A percentile compares a stretch with the other conserved stretches of the same genome.
phyloP scores from a whole-genome alignment of 352 stramenopile species.

The Globisporangium paroecandrum region DNA sequence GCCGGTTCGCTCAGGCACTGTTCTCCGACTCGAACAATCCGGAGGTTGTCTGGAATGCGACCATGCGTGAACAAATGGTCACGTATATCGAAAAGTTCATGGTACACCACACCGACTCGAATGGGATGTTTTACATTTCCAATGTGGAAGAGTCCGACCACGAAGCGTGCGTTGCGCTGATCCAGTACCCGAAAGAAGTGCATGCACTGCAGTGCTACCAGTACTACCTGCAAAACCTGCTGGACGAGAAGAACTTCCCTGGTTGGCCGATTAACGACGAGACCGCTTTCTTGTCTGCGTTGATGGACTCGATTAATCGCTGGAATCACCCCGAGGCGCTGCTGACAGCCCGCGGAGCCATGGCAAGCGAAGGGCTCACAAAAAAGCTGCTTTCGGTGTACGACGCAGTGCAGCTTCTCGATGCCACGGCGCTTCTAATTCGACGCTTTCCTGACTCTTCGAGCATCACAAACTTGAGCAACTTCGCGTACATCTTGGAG shows the following conservation, averaged over 20 bases:
- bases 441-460: slow-evolving; percentile 68
- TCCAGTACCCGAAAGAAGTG: slow-evolving; percentile 81
- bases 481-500: slow-evolving; percentile 68
- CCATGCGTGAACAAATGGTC: slow-evolving; percentile 85
- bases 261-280: slow-evolving; percentile 88
- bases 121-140: slow-evolving; percentile 75
- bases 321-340: slow-evolving; percentile 70
- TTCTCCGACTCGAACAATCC: slow-evolving; percentile 85
- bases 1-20: slow-evolving; percentile 69
- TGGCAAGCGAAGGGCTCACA: slow-evolving; percentile 36
- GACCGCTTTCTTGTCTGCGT: slow-evolving; percentile 58
- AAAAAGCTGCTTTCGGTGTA: slow-evolving; percentile 65
- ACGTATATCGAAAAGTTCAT: slow-evolving; percentile 87
- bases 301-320: slow-evolving; percentile 73
- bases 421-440: slow-evolving; percentile 64
- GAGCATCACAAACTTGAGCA: slow-evolving; percentile 57
- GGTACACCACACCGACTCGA: slow-evolving; percentile 54
- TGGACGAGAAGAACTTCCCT: slow-evolving; percentile 84
- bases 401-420: slow-evolving; percentile 71
- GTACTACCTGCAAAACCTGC: slow-evolving; percentile 85
- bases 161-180: slow-evolving; percentile 72
- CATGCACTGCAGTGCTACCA: slow-evolving; percentile 85
- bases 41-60: slow-evolving; percentile 84
- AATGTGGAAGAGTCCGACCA: slow-evolving; percentile 66
- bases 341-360: slow-evolving; percentile 38